Conservation (phyloP, 345 rosid genomes). For the Syzygium jambos region DNA sequence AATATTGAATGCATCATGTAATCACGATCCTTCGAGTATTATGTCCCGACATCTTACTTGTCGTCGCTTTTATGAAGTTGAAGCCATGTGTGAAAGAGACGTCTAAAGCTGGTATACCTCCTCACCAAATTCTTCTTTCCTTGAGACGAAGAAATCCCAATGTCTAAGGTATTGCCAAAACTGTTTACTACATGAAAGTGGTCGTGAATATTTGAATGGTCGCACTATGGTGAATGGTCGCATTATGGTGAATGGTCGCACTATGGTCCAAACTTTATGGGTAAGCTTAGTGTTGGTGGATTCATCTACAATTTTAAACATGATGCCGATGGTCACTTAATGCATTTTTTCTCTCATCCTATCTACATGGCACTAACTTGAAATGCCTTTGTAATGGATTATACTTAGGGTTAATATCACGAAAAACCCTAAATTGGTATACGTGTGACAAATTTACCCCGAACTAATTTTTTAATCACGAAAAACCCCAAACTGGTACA, state of each 20-base stretch:
- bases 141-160: neutral
- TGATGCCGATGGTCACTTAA: neutral
- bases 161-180: neutral
- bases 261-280: neutral
- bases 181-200: neutral
- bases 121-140: neutral
- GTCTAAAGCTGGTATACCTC: neutral
- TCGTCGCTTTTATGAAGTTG: neutral
- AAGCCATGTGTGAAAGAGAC: neutral
- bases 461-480: too few relatives aligned
- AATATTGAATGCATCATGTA: neutral
- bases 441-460: too few relatives aligned
- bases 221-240: neutral
- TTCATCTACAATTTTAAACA: neutral
- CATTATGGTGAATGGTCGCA: neutral
- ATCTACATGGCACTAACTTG: neutral
- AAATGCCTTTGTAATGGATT: neutral
- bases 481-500: too few relatives aligned
- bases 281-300: neutral
- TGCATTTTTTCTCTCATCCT: neutral
- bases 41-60: neutral
- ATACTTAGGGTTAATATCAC: neutral
- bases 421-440: too few relatives aligned
- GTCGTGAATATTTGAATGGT: neutral
- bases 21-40: neutral